Evolutionary conservation across 257 asterid species (phyloP), one percentile per base, ranked within the genome.

Genomic region (Nicotiana paniculata): DNA sequence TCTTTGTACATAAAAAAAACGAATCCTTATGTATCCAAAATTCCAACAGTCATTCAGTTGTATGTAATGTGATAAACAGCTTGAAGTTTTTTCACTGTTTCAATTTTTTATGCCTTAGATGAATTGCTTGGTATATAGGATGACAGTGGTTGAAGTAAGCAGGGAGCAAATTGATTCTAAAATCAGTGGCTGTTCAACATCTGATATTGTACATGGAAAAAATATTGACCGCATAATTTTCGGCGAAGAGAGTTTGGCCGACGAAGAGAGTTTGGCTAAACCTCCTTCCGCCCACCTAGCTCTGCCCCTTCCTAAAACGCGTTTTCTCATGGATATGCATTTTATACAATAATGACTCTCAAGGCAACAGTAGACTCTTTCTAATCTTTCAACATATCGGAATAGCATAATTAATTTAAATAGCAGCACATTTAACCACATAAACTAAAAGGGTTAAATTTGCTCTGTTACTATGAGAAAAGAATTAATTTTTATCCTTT

Each of bases 1-100:
- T 18, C 51, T 26, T 61, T 81, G 65, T 87, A 86, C 87, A 86
- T 83, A 81, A 83, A 87, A 76, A 43, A 26, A 55, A 37, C 80
- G 77, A 58, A 76, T 66, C 39, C 72, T 48, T 65, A 48, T 77
- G 64, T 74, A 48, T 74, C 51, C 43, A 48, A 74, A 70, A 3
- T 48, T 74, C 24, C 13, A 46, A 72, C 79, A 72, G 35, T n/a
- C 48, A 37, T 18, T 17, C 7, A 68, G 77, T 68, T 68, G 55
- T 24, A 72, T 43, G 59, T 39, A 21, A 70, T 70, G 35, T 70
- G 77, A 24, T 7, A 72, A 72, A 55, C 77, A 70, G 77, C 58
- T 5, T 43, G 11, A 72, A 46, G 37, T 72, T 37, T 70, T 54
- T 70, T 3, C 7, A 70, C 77, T 70, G n/a, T n/a, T 46, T 72